These are phyloP conservation scores for Scheffersomyces quercinus DNA, from an alignment of 1,139 yeast species.

Conservation along the genomic window DNA sequence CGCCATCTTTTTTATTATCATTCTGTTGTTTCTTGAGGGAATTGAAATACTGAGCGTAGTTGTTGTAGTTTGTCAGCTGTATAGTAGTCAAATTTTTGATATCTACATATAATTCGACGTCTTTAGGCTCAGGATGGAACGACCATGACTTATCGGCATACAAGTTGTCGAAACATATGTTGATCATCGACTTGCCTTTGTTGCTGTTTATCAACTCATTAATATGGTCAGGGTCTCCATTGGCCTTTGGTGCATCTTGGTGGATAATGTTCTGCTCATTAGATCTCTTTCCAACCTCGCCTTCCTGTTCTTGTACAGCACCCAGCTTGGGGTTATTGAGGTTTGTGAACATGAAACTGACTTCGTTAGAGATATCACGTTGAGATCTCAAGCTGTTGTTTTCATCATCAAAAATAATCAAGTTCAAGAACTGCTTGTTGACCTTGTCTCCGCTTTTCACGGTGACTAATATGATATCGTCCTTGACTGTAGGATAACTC, in stretches of 20 bases:
- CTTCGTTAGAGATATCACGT: slow-evolving; percentile 29
- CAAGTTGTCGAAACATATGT: slow-evolving; percentile 46
- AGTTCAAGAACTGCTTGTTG: slow-evolving; percentile 36
- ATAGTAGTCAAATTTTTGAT: slow-evolving; percentile 36
- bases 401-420: slow-evolving; percentile 40
- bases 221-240: slow-evolving; percentile 6
- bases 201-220: slow-evolving; percentile 21
- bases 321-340: slow-evolving; percentile 25
- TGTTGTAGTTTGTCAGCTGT: slow-evolving; percentile 36
- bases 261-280: neutral
- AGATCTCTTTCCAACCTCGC: slow-evolving; percentile 6
- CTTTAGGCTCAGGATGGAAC: slow-evolving; percentile 32
- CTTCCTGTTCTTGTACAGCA: slow-evolving; percentile 11
- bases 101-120: slow-evolving; percentile 36
- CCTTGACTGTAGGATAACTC: slow-evolving; percentile 37
- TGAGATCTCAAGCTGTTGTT: slow-evolving; percentile 35
- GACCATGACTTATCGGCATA: slow-evolving; percentile 48
- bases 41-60: slow-evolving; percentile 37
- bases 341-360: slow-evolving; percentile 38
- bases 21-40: slow-evolving; percentile 13
- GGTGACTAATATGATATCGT: slow-evolving; percentile 39
- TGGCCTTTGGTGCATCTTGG: slow-evolving; percentile 1
- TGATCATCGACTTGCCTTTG: slow-evolving; percentile 31
- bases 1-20: slow-evolving; percentile 8
- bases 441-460: slow-evolving; percentile 31